A percentile compares a stretch with the other conserved stretches of the same genome.
Evolutionary conservation across 208 protist genomes (phyloP).

Genomic region (Wallacemonas sp.): DNA sequence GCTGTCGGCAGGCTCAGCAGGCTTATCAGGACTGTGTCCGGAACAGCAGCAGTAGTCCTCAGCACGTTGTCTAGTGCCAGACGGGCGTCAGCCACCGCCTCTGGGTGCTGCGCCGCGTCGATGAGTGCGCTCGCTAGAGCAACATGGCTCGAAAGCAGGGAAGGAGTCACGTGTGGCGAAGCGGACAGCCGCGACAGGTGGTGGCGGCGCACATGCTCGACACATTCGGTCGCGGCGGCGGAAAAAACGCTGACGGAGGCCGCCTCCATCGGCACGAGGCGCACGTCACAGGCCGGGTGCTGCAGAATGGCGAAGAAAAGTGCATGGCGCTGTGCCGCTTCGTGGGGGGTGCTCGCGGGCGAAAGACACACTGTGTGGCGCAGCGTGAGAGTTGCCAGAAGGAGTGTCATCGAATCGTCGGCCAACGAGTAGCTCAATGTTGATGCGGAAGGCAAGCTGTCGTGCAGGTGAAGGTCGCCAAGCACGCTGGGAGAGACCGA

Average conservation of each 20-base stretch:
- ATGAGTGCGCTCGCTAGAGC: not conserved
- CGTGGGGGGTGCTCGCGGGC: not conserved
- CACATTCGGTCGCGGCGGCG: not conserved
- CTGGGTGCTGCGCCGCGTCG: not conserved
- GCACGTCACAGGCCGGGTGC: conserved; percentile 1
- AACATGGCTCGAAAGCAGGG: too few relatives aligned
- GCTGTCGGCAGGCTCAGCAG: conserved; percentile 1
- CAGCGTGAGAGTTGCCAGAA: not conserved
- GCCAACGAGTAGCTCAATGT: too few relatives aligned
- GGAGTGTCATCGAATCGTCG: too few relatives aligned
- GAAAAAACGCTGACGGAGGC: not conserved
- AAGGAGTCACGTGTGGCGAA: too few relatives aligned
- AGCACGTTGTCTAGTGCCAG: not conserved
- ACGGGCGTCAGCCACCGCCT: too few relatives aligned
- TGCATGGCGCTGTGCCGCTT: not conserved
- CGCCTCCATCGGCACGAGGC: not conserved
- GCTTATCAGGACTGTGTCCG: not conserved
- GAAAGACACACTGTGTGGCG: not conserved
- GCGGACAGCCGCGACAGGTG: too few relatives aligned
- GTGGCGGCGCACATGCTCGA: too few relatives aligned
- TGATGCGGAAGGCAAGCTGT: too few relatives aligned
- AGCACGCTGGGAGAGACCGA: too few relatives aligned
- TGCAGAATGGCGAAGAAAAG: not conserved
- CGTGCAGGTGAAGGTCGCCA: too few relatives aligned
- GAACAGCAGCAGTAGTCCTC: not conserved